A percentile compares a stretch with the other conserved stretches of the same genome.
Evolutionary conservation across 257 asterid species (phyloP).

Genomic region (Solanum neorickii): DNA sequence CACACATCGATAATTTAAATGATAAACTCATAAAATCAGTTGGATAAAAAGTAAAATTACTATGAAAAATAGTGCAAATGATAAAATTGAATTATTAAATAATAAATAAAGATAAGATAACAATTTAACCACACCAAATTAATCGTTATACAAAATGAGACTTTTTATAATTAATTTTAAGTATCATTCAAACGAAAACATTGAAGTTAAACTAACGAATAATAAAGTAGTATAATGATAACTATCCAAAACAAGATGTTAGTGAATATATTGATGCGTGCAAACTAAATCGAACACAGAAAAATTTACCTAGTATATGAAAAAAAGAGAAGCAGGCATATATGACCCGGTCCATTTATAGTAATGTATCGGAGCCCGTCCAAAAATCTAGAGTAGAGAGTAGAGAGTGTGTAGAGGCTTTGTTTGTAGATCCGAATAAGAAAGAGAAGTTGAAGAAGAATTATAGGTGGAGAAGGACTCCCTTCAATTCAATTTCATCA

Average conservation of each 20-base stretch:
- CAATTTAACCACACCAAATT: too few species aligned
- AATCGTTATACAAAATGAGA: background rate
- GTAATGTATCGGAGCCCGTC: background rate
- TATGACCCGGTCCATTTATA: background rate
- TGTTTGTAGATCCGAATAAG: background rate
- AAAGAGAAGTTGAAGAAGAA: background rate
- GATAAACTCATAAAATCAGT: background rate
- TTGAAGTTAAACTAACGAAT: too few species aligned
- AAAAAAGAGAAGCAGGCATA: background rate
- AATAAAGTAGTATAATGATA: too few species aligned
- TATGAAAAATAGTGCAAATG: too few species aligned
- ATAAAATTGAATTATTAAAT: too few species aligned
- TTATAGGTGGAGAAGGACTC: background rate
- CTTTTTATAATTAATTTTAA: too few species aligned
- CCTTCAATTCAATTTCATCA: background rate
- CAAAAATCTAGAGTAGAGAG: background rate
- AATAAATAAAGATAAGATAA: rapidly evolving
- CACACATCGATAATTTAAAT: too few species aligned
- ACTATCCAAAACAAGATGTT: background rate
- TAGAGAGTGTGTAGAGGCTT: background rate
- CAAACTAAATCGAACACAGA: rapidly evolving
- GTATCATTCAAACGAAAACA: rapidly evolving
- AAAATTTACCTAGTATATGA: background rate
- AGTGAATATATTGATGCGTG: background rate
- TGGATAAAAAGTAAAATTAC: too few species aligned